Percentiles rank a stretch among this genome's conserved stretches.
These are phyloP conservation scores for Diaporthe caulivora DNA, from an alignment of 2,329 filamentous ascomycete genomes.

Conservation along the genomic window DNA sequence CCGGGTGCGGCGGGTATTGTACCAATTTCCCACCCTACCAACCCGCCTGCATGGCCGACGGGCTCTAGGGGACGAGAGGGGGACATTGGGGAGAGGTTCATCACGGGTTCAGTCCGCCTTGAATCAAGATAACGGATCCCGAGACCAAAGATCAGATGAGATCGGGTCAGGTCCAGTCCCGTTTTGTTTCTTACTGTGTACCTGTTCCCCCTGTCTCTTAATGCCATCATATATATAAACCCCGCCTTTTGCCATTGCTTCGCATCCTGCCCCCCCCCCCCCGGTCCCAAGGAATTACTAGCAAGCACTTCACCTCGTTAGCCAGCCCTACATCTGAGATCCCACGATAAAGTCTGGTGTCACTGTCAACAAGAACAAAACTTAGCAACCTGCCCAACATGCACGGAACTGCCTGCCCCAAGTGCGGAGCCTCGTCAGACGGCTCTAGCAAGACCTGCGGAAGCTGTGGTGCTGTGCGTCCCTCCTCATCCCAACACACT, in stretches of 20 bases:
- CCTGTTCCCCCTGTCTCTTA: background rate
- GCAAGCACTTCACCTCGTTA: background rate
- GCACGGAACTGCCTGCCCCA: constrained; percentile 65
- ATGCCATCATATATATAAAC: constrained; percentile 28
- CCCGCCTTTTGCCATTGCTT: constrained; percentile 15
- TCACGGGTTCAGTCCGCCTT: constrained; percentile 23
- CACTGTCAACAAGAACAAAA: constrained; percentile 2
- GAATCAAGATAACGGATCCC: constrained; percentile 30
- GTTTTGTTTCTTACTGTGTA: background rate
- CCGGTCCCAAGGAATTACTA: background rate
- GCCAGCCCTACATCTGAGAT: background rate
- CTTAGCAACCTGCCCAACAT: constrained; percentile 47
- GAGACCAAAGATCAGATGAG: constrained; percentile 13
- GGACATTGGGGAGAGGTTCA: background rate
- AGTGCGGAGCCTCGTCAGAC: constrained; percentile 63
- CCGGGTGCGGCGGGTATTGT: constrained; percentile 8
- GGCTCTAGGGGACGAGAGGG: background rate
- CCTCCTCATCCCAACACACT: constrained; percentile 1
- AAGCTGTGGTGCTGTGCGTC: constrained; percentile 69
- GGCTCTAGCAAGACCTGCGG: constrained; percentile 65
- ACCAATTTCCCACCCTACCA: constrained; percentile 32
- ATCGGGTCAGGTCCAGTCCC: background rate
- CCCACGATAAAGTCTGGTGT: background rate
- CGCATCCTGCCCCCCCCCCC: too few relatives aligned
- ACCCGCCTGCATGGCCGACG: background rate